A percentile compares a stretch with the other conserved stretches of the same genome.
Evolutionary conservation across 148 eudicot species (phyloP).

Genomic region (Hydrangea macrophylla): DNA sequence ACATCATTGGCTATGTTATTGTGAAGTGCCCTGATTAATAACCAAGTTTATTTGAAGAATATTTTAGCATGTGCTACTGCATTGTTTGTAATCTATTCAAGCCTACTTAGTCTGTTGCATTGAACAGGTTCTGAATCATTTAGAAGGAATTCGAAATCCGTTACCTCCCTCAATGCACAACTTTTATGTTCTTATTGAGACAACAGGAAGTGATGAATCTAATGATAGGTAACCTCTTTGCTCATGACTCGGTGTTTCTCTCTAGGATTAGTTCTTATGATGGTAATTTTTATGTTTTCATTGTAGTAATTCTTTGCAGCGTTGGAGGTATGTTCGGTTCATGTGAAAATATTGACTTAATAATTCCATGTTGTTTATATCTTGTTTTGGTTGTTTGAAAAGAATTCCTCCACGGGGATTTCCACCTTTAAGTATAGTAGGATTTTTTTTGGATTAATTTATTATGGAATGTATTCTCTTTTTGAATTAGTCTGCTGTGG

Average conservation of each 20-base stretch:
- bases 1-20: neutral
- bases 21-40: neutral
- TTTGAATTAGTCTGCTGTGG: no score
- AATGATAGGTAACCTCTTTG: conserved; percentile 60
- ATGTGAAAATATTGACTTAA: no score
- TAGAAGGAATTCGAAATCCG: conserved; percentile 87
- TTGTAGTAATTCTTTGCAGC: no score
- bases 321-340: no score
- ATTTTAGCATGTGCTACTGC: neutral
- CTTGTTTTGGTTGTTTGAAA: no score
- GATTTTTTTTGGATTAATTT: no score
- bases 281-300: neutral
- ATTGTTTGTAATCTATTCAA: neutral
- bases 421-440: no score
- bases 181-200: conserved; percentile 90
- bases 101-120: conserved; percentile 3
- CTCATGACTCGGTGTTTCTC: conserved; percentile 10
- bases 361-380: no score
- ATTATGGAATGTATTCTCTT: no score
- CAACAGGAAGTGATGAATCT: conserved; percentile 89
- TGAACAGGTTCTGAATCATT: conserved; percentile 67
- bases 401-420: no score
- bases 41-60: neutral
- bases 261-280: neutral
- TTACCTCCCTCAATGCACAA: conserved; percentile 70